Percentiles rank a stretch among this genome's conserved stretches.
These are phyloP conservation scores for Rubroboletus satanas DNA, from an alignment of 768 basidiomycete species.

Conservation along the genomic window DNA sequence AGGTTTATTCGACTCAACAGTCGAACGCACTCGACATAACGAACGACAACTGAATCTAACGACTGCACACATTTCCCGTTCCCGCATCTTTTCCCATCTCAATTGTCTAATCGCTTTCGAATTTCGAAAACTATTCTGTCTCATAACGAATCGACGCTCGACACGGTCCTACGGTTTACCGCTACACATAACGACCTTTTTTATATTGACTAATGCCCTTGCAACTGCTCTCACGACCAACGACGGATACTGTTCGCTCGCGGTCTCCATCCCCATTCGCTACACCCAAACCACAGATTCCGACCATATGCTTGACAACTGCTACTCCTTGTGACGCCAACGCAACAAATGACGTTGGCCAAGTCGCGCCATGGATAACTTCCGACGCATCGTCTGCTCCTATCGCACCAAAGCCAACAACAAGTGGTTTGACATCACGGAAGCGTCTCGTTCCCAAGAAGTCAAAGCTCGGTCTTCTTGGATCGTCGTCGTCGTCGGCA, in stretches of 20 bases:
- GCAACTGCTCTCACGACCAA: slow-evolving; percentile 30
- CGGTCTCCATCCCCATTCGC: slow-evolving; percentile 27
- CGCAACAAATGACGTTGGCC: slow-evolving; percentile 27
- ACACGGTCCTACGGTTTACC: slow-evolving; percentile 14
- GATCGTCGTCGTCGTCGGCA: slow-evolving; percentile 21
- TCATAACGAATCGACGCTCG: slow-evolving; percentile 27
- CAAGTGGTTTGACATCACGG: slow-evolving; percentile 24
- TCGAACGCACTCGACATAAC: slow-evolving; percentile 18
- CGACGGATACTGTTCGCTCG: slow-evolving; percentile 22
- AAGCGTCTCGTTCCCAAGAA: slow-evolving; percentile 70
- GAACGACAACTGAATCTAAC: slow-evolving; percentile 23
- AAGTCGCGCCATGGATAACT: slow-evolving; percentile 20
- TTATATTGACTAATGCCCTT: slow-evolving; percentile 28
- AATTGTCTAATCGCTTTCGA: slow-evolving; percentile 15
- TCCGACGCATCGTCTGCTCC: slow-evolving; percentile 13
- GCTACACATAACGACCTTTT: slow-evolving; percentile 25
- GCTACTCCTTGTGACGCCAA: slow-evolving; percentile 60
- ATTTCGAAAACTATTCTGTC: slow-evolving; percentile 12
- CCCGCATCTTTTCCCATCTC: not conserved
- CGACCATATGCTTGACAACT: slow-evolving; percentile 67
- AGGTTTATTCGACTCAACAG: slow-evolving; percentile 15
- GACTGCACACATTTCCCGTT: slow-evolving; percentile 13
- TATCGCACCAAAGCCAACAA: slow-evolving; percentile 28
- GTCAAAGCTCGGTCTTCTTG: slow-evolving; percentile 55
- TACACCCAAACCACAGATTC: slow-evolving; percentile 36